Base-by-base conservation (phyloP, 106 monocot species). In the Triglochin maritima region DNA sequence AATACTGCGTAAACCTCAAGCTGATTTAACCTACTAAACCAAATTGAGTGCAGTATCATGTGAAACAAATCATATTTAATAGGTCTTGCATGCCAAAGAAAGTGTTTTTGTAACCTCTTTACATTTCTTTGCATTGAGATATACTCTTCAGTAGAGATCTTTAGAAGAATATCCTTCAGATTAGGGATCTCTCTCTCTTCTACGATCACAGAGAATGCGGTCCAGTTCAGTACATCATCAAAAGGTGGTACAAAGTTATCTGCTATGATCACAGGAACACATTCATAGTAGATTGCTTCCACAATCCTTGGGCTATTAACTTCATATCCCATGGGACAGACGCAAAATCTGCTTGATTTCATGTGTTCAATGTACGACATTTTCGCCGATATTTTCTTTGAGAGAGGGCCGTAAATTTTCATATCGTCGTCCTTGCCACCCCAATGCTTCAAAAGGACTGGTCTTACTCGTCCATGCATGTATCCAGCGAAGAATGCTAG, bases 41-140 rank as follows among this genome's bases (percentile, higher is more conserved):
- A 95, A 70, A 95, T 78, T 2, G 95, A 90, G 71, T 95, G 95
- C 64, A 95, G 71, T 66, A 90, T 87, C 95, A 90, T 95, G 74
- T 95, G 87, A 75, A 90, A 95, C 6, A 95, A 43, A 76, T 95
- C 95, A 70, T 87, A 90, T 65, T 80, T 87, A 16, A 80, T 57
- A 46, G 95, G 95, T 50, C 68, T 87, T 4, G 73, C 57, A 75
- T 95, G 87, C 95, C 95, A 95, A 7, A 95, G 49, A 64, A 95
- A 95, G 71, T 95, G 95, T 73, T 74, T 90, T 83, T 95, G 90
- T 66, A 95, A 41, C 60, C 58, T 87, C 61, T 72, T 72, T 4
- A 90, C 79, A 60, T 79, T 81, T 45, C 51, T 63, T 4, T 90
- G 95, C 90, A 95, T 79, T n/a, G 66, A 65, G n/a, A 81, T 46